phyloP scores from a whole-genome alignment of 192 early-diverging fungal species.

The Coemansia asiatica region DNA sequence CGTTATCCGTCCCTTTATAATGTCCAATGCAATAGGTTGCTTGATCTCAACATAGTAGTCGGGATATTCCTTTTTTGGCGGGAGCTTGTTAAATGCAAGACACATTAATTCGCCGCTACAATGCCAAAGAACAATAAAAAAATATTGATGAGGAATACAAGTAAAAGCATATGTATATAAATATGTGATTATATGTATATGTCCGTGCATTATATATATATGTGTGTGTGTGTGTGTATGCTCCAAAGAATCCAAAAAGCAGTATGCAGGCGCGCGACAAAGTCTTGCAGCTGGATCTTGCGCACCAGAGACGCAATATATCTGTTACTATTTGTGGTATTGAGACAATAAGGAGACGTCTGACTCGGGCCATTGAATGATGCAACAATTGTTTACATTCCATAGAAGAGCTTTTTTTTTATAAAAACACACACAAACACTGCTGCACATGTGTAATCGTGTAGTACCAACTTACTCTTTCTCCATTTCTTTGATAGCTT shows the following conservation, averaged over 20 bases:
- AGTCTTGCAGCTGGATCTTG: neutral
- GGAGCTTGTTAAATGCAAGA: constrained; percentile 60
- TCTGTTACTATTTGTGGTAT: neutral
- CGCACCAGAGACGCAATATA: too few species aligned
- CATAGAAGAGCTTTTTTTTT: neutral
- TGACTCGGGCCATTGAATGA: neutral
- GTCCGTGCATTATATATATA: neutral
- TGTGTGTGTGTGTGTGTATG: neutral
- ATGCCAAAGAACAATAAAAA: neutral
- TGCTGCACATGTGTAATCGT: neutral
- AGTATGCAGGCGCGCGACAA: neutral
- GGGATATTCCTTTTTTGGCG: constrained; percentile 73
- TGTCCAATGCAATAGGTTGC: constrained; percentile 86
- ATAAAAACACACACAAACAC: neutral
- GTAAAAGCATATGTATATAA: neutral
- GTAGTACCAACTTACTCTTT: constrained; percentile 36
- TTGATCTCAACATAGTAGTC: constrained; percentile 90
- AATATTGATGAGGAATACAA: neutral
- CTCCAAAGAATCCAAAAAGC: neutral
- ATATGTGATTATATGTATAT: neutral
- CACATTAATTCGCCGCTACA: constrained; percentile 50
- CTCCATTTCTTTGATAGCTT: constrained; percentile 49
- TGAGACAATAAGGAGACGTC: neutral
- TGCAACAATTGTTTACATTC: neutral
- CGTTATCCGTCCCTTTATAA: constrained; percentile 77